Conservation (phyloP, 495 filamentous ascomycete genomes). For the Amniculicola lignicola region DNA sequence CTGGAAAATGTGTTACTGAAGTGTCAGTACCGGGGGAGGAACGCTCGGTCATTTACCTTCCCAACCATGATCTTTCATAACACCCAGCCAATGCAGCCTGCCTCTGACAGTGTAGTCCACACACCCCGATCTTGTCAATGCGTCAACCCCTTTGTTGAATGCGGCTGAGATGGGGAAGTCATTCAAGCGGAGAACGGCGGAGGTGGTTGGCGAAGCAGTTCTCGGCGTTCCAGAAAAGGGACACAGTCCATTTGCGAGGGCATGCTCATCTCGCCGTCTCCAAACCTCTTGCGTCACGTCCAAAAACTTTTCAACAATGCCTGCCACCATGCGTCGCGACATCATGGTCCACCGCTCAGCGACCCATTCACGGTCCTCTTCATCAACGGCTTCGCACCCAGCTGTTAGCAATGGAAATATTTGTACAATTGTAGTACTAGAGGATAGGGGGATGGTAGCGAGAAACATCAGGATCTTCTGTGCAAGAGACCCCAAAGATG, state of each 20-base stretch:
- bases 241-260: neutral
- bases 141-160: neutral
- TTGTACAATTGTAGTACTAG: conserved; percentile 67
- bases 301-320: conserved; percentile 65
- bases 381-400: conserved; percentile 62
- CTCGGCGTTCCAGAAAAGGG: neutral
- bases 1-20: neutral
- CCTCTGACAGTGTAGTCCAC: conserved; percentile 64
- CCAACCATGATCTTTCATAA: conserved; percentile 78
- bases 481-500: conserved; percentile 55
- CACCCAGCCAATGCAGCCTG: conserved; percentile 68
- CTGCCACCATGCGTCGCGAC: conserved; percentile 62
- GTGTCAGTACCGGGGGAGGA: neutral
- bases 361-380: conserved; percentile 66
- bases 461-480: conserved; percentile 60
- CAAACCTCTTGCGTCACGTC: conserved; percentile 56
- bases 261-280: conserved; percentile 46
- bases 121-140: conserved; percentile 15
- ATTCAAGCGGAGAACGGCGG: too few relatives aligned
- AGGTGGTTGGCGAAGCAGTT: neutral
- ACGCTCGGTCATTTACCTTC: conserved; percentile 59
- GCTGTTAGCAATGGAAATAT: conserved; percentile 72
- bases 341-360: conserved; percentile 62
- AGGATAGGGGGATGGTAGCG: conserved; percentile 60
- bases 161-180: neutral